Conservation (phyloP, 116 monocot genomes). For the Posidonia oceanica region DNA sequence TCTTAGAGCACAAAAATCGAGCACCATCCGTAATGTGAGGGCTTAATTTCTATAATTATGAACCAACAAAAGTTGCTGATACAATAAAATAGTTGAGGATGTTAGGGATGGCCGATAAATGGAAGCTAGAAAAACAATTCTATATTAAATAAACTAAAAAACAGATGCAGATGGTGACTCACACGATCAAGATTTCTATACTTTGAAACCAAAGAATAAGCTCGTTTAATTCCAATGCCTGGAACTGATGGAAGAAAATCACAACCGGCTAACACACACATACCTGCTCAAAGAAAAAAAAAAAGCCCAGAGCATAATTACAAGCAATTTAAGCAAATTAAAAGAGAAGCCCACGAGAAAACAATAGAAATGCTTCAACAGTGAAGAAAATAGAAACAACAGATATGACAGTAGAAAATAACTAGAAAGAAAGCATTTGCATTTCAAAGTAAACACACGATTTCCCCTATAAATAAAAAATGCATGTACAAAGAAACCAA, state of each 20-base stretch:
- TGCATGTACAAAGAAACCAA: not conserved
- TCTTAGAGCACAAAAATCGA: no score
- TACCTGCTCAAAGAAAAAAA: constrained; percentile 37
- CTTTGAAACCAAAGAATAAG: constrained; percentile 60
- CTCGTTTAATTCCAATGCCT: constrained; percentile 72
- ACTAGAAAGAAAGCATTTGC: no score
- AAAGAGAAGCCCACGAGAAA: no score
- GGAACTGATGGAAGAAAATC: constrained; percentile 80
- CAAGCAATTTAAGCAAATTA: not conserved
- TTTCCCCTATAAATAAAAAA: not conserved
- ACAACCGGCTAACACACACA: constrained; percentile 85
- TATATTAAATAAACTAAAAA: no score
- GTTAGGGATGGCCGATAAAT: no score
- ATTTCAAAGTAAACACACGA: no score
- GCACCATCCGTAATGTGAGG: no score
- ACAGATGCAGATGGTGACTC: constrained; percentile 11
- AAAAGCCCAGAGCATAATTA: not conserved
- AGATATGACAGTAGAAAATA: not conserved
- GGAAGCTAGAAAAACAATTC: no score
- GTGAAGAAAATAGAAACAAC: not conserved
- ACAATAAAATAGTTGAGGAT: no score
- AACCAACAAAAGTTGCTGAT: no score
- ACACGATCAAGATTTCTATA: constrained; percentile 67
- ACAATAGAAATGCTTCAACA: not conserved
- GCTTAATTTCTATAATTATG: no score